These are phyloP conservation scores for Coemansia sp. DNA, from an alignment of 192 early-diverging fungal genomes.

Conservation along the genomic window DNA sequence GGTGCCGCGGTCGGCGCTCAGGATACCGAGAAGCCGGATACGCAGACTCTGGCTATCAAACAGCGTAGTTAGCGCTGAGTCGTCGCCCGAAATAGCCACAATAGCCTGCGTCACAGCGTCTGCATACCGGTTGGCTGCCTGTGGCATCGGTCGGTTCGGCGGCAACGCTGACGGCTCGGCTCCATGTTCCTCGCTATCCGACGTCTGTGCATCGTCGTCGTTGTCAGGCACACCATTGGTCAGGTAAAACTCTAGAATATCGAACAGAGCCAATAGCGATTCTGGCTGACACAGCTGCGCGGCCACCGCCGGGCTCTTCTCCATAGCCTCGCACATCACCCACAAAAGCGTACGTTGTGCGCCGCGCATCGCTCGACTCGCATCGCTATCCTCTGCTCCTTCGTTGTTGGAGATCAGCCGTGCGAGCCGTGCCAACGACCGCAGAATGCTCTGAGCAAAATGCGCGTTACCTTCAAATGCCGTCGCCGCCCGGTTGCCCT, in stretches of 20 bases:
- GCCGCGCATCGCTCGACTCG: constrained; percentile 12
- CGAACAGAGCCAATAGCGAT: constrained; percentile 26
- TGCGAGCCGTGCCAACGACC: constrained; percentile 10
- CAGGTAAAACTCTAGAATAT: constrained; percentile 29
- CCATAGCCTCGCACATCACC: constrained; percentile 37
- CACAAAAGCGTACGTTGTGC: constrained; percentile 44
- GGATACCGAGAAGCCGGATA: constrained; percentile 18
- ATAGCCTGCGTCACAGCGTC: constrained; percentile 46
- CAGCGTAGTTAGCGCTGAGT: constrained; percentile 33
- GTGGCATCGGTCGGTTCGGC: constrained; percentile 31
- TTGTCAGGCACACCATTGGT: background rate
- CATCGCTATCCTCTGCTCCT: background rate
- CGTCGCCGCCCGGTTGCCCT: constrained; percentile 12
- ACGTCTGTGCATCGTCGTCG: constrained; percentile 3
- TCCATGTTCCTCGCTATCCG: background rate
- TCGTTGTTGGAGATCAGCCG: constrained; percentile 4
- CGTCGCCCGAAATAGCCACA: constrained; percentile 43
- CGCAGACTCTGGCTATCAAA: constrained; percentile 22
- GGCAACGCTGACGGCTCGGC: constrained; percentile 8
- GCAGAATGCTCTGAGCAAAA: constrained; percentile 15
- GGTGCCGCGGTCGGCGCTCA: constrained; percentile 12
- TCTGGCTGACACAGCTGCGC: constrained; percentile 37
- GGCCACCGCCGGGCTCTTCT: constrained; percentile 30
- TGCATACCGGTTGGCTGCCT: constrained; percentile 19
- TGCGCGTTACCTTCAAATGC: constrained; percentile 23